Evolutionary conservation across 2,329 filamentous ascomycete genomes (phyloP).

Genomic region (Diplodia sapinea): DNA sequence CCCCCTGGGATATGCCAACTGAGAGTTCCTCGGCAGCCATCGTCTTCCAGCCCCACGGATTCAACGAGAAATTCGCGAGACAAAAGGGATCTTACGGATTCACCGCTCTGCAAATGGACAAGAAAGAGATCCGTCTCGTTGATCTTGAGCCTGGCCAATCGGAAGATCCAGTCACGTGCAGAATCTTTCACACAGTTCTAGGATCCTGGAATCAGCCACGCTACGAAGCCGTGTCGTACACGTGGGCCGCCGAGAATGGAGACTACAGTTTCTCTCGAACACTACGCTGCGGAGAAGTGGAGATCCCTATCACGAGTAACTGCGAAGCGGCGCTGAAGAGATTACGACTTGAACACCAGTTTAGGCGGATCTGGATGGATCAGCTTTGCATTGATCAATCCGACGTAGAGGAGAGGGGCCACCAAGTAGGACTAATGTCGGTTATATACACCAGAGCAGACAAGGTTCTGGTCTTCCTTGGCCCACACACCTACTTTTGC

Average conservation of each 20-base stretch:
- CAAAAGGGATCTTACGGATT: neutral
- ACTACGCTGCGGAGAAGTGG: neutral
- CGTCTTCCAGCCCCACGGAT: neutral
- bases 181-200: neutral
- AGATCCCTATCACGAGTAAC: neutral
- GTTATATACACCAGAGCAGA: neutral
- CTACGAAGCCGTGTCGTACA: neutral
- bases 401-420: neutral
- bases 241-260: neutral
- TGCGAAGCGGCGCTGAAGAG: neutral
- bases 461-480: neutral
- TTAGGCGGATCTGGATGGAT: neutral
- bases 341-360: neutral
- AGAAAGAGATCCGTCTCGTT: neutral
- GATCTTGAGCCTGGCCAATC: neutral
- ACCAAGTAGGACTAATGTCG: neutral
- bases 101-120: neutral
- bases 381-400: neutral
- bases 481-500: neutral
- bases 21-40: neutral
- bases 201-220: neutral
- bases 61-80: neutral
- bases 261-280: neutral
- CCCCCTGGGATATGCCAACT: neutral
- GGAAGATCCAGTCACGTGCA: neutral